phyloP scores from a whole-genome alignment of 2,329 filamentous ascomycete species.

The Xylaria sp. region DNA sequence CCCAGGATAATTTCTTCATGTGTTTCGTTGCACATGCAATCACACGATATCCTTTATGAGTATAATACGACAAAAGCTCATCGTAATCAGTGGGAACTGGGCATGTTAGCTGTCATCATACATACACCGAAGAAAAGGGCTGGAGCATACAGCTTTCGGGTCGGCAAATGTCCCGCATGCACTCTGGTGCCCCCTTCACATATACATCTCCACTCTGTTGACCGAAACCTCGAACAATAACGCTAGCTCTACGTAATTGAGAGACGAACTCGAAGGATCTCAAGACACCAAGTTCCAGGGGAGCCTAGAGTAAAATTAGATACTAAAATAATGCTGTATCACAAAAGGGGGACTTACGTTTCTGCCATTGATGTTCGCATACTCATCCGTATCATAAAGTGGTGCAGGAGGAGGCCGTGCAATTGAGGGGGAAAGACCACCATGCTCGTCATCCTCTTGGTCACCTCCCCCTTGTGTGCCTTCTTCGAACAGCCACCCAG shows the following conservation, averaged over 20 bases:
- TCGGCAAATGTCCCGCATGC: slow-evolving; percentile 92
- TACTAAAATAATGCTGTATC: not conserved
- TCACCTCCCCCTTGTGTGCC: slow-evolving; percentile 75
- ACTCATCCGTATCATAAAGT: slow-evolving; percentile 59
- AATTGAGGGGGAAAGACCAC: slow-evolving; percentile 84
- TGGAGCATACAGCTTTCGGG: slow-evolving; percentile 76
- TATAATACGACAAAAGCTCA: slow-evolving; percentile 88
- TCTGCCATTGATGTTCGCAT: slow-evolving; percentile 44
- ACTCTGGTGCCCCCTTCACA: slow-evolving; percentile 96
- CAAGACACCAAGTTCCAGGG: slow-evolving; percentile 88
- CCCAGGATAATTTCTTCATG: slow-evolving; percentile 87
- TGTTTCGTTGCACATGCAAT: slow-evolving; percentile 95
- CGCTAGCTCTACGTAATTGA: slow-evolving; percentile 89
- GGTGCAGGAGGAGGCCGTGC: slow-evolving; percentile 78
- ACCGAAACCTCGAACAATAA: slow-evolving; percentile 89
- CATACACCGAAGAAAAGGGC: not conserved
- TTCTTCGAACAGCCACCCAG: slow-evolving; percentile 91
- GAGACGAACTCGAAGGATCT: slow-evolving; percentile 96
- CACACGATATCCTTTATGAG: slow-evolving; percentile 94
- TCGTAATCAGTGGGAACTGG: slow-evolving; percentile 87
- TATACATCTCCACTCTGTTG: slow-evolving; percentile 86
- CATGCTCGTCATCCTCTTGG: slow-evolving; percentile 78
- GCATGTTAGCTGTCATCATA: slow-evolving; percentile 36
- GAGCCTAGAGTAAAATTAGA: slow-evolving; percentile 52
- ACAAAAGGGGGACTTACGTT: slow-evolving; percentile 42